A percentile compares a stretch with the other conserved stretches of the same genome.
These are phyloP conservation scores for Termitomyces sp. DNA, from an alignment of 768 basidiomycete species.

Conservation along the genomic window DNA sequence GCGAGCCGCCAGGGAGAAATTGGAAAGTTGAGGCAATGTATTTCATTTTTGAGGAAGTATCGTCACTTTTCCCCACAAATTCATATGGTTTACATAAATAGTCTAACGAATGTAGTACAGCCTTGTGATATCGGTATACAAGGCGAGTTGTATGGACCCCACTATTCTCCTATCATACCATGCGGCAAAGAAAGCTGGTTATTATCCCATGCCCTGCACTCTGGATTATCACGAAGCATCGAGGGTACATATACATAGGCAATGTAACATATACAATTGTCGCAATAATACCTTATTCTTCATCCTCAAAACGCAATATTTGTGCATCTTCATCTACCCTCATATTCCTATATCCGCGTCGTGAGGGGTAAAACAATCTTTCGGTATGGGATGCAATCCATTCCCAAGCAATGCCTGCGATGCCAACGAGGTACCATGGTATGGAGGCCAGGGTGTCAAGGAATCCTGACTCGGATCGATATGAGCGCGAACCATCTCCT, in stretches of 20 bases:
- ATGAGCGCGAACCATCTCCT: constrained; percentile 35
- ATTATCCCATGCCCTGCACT: neutral
- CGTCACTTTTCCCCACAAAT: neutral
- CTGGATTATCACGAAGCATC: neutral
- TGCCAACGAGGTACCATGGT: constrained; percentile 84
- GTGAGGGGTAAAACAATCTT: constrained; percentile 33
- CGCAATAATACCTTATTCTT: constrained; percentile 29
- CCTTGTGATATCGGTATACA: neutral
- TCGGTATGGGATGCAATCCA: constrained; percentile 49
- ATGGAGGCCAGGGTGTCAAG: constrained; percentile 79
- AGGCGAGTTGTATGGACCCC: neutral
- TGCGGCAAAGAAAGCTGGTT: neutral
- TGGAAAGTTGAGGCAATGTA: neutral
- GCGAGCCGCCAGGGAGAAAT: constrained; percentile 12
- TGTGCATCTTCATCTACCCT: constrained; percentile 88
- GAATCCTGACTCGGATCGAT: constrained; percentile 31
- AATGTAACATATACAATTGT: neutral
- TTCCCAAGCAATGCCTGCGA: constrained; percentile 69
- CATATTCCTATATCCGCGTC: constrained; percentile 70
- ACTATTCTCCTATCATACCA: neutral
- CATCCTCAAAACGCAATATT: constrained; percentile 80
- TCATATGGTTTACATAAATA: neutral
- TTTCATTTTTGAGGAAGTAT: too few relatives aligned
- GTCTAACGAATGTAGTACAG: neutral
- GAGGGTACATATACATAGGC: neutral